Percentiles rank a stretch among this genome's conserved stretches.
These are phyloP conservation scores for Didymella segeticola DNA, from an alignment of 2,329 filamentous ascomycete genomes.

Conservation along the genomic window DNA sequence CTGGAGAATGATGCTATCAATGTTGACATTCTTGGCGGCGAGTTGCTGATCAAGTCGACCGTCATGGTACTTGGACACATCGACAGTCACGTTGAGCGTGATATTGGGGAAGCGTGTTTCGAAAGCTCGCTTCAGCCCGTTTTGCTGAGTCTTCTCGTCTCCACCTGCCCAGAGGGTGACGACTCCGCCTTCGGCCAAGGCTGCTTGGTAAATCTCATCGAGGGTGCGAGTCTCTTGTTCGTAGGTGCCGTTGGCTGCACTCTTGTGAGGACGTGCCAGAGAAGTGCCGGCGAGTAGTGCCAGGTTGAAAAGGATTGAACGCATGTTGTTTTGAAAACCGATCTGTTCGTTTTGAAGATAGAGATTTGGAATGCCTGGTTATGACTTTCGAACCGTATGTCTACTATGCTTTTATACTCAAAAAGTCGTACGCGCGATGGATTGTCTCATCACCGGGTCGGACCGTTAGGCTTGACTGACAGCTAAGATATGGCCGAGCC, in stretches of 20 bases:
- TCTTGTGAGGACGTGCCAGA: neutral
- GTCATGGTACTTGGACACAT: constrained; percentile 64
- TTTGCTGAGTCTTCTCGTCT: constrained; percentile 53
- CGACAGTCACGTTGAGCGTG: constrained; percentile 61
- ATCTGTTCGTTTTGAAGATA: too few relatives aligned
- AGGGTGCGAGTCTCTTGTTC: constrained; percentile 54
- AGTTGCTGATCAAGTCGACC: constrained; percentile 56
- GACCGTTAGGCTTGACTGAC: neutral
- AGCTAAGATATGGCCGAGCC: neutral
- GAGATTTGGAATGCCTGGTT: too few relatives aligned
- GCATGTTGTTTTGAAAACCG: constrained; percentile 2
- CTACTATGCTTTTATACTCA: neutral
- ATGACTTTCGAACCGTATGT: too few relatives aligned
- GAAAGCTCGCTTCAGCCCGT: constrained; percentile 53
- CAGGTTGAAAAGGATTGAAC: neutral
- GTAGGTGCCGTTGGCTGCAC: neutral
- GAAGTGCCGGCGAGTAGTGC: neutral
- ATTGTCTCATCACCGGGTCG: constrained; percentile 2
- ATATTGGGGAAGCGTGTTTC: constrained; percentile 58
- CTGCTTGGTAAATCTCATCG: constrained; percentile 59
- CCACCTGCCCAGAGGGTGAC: constrained; percentile 59
- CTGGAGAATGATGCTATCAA: constrained; percentile 59
- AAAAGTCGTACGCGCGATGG: neutral
- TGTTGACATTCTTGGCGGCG: constrained; percentile 37
- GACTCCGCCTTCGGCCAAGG: constrained; percentile 55